phyloP scores from a whole-genome alignment of 495 filamentous ascomycete species.

The Podospora pseudopauciseta region DNA sequence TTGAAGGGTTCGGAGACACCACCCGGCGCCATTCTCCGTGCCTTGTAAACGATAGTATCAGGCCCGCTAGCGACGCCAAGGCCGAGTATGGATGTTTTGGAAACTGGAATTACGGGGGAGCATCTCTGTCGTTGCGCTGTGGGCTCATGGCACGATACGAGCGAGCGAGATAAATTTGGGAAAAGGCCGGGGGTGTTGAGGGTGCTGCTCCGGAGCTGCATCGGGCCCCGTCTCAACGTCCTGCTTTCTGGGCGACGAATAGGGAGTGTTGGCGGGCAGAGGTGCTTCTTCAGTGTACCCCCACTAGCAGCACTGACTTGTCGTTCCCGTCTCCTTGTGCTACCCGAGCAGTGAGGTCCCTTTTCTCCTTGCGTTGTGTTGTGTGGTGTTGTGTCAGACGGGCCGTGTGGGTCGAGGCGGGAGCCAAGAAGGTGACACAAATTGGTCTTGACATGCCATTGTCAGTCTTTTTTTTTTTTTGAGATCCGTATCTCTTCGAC shows the following conservation, averaged over 20 bases:
- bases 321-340: background rate
- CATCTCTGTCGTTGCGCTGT: background rate
- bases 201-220: background rate
- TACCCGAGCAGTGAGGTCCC: constrained; percentile 1
- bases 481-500: background rate
- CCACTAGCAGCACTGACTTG: background rate
- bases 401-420: background rate
- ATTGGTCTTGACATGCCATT: background rate
- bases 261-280: background rate
- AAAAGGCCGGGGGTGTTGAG: background rate
- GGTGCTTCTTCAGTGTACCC: background rate
- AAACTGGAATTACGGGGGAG: background rate
- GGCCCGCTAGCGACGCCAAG: background rate
- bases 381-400: background rate
- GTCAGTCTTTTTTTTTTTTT: background rate
- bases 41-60: background rate
- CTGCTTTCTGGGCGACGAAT: background rate
- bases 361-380: background rate
- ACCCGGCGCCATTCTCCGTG: background rate
- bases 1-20: background rate
- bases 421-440: background rate
- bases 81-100: background rate
- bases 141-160: background rate
- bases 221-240: background rate
- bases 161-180: background rate